Evolutionary conservation across 768 basidiomycete genomes (phyloP).

Genomic region (Mycena venus): DNA sequence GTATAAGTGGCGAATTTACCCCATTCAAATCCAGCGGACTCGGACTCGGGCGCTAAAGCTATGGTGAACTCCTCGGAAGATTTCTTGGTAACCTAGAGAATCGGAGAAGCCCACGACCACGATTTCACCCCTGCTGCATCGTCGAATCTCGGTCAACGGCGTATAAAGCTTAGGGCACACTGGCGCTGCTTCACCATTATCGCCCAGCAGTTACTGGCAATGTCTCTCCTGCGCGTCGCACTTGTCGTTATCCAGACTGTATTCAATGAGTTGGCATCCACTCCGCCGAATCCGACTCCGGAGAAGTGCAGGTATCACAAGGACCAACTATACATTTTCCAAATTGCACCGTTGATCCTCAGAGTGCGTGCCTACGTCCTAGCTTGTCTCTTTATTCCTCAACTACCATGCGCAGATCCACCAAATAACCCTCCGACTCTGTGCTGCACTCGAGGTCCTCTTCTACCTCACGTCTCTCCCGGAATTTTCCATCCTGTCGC

Average conservation of each 20-base stretch:
- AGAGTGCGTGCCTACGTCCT: too few species aligned
- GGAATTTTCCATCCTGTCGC: slow-evolving; percentile 47
- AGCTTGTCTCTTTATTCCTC: background rate
- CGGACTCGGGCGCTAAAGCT: too few species aligned
- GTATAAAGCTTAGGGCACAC: background rate
- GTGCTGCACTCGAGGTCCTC: slow-evolving; percentile 65
- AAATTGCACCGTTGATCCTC: slow-evolving; percentile 65
- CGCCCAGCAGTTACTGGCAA: too few species aligned
- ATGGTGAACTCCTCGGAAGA: slow-evolving; percentile 11
- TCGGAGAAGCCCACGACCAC: slow-evolving; percentile 4
- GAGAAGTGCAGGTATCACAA: slow-evolving; percentile 67
- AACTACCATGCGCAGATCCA: slow-evolving; percentile 54
- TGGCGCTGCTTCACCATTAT: background rate
- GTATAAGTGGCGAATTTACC: background rate
- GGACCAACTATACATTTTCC: slow-evolving; percentile 63
- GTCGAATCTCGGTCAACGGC: background rate
- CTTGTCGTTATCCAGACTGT: slow-evolving; percentile 65
- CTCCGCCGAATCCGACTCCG: slow-evolving; percentile 70
- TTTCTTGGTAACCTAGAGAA: slow-evolving; percentile 1
- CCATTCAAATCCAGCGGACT: background rate
- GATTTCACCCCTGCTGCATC: background rate
- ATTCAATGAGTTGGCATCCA: slow-evolving; percentile 65
- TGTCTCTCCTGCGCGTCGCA: slow-evolving; percentile 63
- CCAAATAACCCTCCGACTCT: slow-evolving; percentile 62
- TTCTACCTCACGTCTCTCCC: slow-evolving; percentile 50